Conservation (phyloP, 352 stramenopile species). For the Globisporangium polare region DNA sequence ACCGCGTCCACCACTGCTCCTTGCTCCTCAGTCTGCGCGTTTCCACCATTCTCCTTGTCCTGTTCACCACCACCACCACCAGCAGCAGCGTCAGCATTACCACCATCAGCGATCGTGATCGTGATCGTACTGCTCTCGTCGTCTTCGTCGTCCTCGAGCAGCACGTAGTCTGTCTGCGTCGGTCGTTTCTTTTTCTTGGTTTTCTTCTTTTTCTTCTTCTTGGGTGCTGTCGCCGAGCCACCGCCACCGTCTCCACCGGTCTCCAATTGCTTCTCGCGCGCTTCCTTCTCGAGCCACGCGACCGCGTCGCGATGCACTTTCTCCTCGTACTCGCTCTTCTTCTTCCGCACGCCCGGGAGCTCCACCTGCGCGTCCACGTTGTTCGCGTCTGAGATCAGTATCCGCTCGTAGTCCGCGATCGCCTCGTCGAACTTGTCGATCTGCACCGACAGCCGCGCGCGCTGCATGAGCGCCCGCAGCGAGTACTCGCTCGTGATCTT, state of each 20-base stretch:
- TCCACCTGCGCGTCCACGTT: conserved; percentile 81
- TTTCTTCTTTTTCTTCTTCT: conserved; percentile 74
- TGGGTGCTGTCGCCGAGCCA: conserved; percentile 9
- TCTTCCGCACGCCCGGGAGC: conserved; percentile 45
- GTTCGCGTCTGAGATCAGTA: conserved; percentile 57
- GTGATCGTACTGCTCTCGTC: neutral
- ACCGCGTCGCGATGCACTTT: conserved; percentile 44
- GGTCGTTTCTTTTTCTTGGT: conserved; percentile 63
- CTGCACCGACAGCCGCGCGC: conserved; percentile 42
- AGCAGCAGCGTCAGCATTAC: neutral
- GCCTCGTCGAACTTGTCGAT: conserved; percentile 54
- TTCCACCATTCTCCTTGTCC: neutral
- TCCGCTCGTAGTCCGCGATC: conserved; percentile 55
- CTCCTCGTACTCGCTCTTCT: conserved; percentile 35
- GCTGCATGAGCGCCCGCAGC: conserved; percentile 43
- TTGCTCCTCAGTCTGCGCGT: neutral
- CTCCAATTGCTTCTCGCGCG: conserved; percentile 10
- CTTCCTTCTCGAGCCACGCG: conserved; percentile 48
- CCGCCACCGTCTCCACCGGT: neutral
- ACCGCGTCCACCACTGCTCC: neutral
- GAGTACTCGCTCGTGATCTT: conserved; percentile 61
- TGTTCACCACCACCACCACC: neutral
- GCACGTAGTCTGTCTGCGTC: conserved; percentile 30
- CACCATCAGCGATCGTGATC: neutral
- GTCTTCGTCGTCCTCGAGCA: conserved; percentile 44